These are phyloP conservation scores for Pestalotiopsis sp. DNA, from an alignment of 2,329 filamentous ascomycete species.

Conservation along the genomic window DNA sequence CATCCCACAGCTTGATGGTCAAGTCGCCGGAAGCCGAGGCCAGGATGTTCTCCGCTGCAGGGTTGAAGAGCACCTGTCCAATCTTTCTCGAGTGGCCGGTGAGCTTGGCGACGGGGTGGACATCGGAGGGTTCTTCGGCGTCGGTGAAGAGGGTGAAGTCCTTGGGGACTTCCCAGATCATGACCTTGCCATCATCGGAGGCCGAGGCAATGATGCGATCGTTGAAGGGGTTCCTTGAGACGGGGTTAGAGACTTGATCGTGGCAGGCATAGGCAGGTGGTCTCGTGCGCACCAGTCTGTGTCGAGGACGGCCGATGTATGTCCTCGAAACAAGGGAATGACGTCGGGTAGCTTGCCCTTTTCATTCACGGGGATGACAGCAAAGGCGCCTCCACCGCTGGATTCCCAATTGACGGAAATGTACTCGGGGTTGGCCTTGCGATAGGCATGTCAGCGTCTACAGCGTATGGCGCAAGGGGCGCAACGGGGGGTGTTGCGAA, in stretches of 20 bases:
- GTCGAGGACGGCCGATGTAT: conserved; percentile 93
- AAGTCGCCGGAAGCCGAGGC: conserved; percentile 95
- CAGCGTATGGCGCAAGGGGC: conserved; percentile 11
- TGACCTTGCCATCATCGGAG: conserved; percentile 96
- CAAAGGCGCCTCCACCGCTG: conserved; percentile 93
- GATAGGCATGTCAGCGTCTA: conserved; percentile 21
- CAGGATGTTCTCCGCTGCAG: conserved; percentile 91
- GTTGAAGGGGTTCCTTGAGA: conserved; percentile 87
- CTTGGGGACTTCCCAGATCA: conserved; percentile 93
- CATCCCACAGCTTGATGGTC: conserved; percentile 94
- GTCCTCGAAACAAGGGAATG: conserved; percentile 92
- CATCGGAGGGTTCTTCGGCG: conserved; percentile 80
- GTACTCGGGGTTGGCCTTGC: conserved; percentile 90
- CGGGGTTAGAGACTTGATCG: conserved; percentile 30
- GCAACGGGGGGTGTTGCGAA: background rate
- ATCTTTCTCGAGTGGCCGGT: conserved; percentile 93
- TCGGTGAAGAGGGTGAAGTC: conserved; percentile 85
- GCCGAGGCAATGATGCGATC: conserved; percentile 90
- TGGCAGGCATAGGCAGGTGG: conserved; percentile 17
- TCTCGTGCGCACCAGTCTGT: conserved; percentile 79
- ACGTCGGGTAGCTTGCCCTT: conserved; percentile 88
- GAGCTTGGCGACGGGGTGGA: conserved; percentile 80
- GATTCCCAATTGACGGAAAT: conserved; percentile 98
- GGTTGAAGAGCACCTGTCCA: conserved; percentile 97
- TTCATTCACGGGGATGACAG: conserved; percentile 90